Evolutionary conservation across 768 basidiomycete genomes (phyloP).

Genomic region (Amanita rubescens): DNA sequence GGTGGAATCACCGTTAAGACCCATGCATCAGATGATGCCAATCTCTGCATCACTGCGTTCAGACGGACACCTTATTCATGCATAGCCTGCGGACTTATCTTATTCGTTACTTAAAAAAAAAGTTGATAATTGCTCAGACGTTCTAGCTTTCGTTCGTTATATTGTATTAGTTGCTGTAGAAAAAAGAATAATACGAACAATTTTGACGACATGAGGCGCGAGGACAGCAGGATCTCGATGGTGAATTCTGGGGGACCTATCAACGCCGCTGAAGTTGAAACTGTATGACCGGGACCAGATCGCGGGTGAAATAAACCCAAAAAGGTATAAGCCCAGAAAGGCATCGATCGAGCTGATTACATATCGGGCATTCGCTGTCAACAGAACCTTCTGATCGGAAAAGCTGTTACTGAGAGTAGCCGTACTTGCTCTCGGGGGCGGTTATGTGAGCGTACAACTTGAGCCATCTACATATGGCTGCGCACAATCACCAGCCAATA

Average conservation of each 20-base stretch:
- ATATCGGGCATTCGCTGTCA: constrained; percentile 1
- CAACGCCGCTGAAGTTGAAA: background rate
- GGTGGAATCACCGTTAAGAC: constrained; percentile 40
- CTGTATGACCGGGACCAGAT: background rate
- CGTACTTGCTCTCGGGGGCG: background rate
- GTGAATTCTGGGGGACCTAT: constrained; percentile 3
- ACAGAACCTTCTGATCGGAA: constrained; percentile 8
- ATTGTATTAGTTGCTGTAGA: constrained; percentile 6
- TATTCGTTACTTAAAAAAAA: constrained; percentile 14
- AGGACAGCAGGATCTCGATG: background rate
- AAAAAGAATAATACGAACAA: background rate
- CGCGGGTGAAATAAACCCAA: background rate
- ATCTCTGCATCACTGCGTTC: constrained; percentile 15
- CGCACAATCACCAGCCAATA: constrained; percentile 4
- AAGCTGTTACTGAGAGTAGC: background rate
- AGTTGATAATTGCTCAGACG: constrained; percentile 14
- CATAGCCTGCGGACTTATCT: background rate
- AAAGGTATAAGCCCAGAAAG: background rate
- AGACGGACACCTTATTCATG: background rate
- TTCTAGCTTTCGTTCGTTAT: constrained; percentile 4
- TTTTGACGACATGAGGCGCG: background rate
- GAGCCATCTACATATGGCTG: background rate
- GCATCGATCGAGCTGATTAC: constrained; percentile 4
- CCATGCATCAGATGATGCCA: constrained; percentile 21
- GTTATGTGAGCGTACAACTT: background rate